Percentiles rank a stretch among this genome's conserved stretches.
Evolutionary conservation across 2,329 filamentous ascomycete species (phyloP).

Genomic region (Colletotrichum simmondsii): DNA sequence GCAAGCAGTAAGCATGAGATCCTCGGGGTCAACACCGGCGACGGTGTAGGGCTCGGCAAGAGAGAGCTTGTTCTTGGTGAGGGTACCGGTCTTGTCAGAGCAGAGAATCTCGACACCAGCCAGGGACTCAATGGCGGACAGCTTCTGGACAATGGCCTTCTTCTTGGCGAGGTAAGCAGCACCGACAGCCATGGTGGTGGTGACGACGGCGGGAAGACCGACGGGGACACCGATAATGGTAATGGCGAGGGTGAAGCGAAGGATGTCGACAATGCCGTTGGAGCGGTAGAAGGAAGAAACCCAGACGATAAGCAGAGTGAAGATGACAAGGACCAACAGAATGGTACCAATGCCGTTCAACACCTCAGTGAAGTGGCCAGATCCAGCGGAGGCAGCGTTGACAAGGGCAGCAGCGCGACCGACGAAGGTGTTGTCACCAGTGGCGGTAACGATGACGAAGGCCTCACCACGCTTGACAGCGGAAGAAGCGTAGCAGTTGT

Average conservation of each 20-base stretch:
- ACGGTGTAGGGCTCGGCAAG: conserved; percentile 87
- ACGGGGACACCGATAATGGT: conserved; percentile 93
- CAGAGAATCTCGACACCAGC: conserved; percentile 94
- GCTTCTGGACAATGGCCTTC: conserved; percentile 93
- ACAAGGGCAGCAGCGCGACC: conserved; percentile 89
- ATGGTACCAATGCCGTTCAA: conserved; percentile 87
- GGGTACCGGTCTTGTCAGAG: conserved; percentile 93
- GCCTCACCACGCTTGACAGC: conserved; percentile 91
- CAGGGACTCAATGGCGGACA: conserved; percentile 90
- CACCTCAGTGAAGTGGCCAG: conserved; percentile 91
- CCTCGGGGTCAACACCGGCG: conserved; percentile 83
- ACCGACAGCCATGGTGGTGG: conserved; percentile 94
- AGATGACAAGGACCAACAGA: conserved; percentile 81
- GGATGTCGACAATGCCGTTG: conserved; percentile 81
- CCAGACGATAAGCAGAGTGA: conserved; percentile 87
- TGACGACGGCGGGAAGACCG: conserved; percentile 92
- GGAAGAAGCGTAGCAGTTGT: conserved; percentile 86
- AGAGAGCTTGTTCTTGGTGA: conserved; percentile 95
- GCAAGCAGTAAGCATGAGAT: conserved; percentile 93
- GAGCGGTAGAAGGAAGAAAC: conserved; percentile 89
- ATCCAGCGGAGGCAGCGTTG: conserved; percentile 77
- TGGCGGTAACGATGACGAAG: conserved; percentile 83
- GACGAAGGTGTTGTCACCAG: conserved; percentile 91
- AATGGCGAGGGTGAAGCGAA: conserved; percentile 87
- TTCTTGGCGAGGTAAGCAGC: conserved; percentile 92